A percentile compares a stretch with the other conserved stretches of the same genome.
These are phyloP conservation scores for Solanum bukasovii DNA, from an alignment of 257 asterid species.

Conservation along the genomic window DNA sequence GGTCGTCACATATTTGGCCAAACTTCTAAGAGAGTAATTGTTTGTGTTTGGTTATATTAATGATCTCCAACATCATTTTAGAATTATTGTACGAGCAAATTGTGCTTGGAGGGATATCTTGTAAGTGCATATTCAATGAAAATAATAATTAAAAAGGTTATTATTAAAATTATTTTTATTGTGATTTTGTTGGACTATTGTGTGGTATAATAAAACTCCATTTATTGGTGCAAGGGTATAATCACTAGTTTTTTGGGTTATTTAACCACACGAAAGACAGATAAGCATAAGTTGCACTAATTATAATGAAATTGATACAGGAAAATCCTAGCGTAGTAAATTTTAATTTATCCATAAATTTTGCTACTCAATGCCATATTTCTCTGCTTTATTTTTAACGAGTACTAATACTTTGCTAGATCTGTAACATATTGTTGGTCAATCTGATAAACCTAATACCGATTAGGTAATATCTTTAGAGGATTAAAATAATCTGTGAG, in stretches of 20 bases:
- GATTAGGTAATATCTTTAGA: background rate
- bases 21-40: too few species aligned
- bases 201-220: background rate
- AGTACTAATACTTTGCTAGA: background rate
- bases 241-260: background rate
- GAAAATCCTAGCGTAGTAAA: background rate
- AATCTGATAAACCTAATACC: background rate
- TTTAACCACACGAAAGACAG: background rate
- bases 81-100: too few species aligned
- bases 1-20: too few species aligned
- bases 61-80: too few species aligned
- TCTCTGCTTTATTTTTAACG: background rate
- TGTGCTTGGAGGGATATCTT: too few species aligned
- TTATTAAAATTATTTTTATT: background rate
- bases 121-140: background rate
- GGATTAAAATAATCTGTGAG: background rate
- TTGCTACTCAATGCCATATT: background rate
- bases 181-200: background rate
- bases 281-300: background rate
- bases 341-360: background rate
- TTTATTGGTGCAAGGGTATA: background rate
- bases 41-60: too few species aligned
- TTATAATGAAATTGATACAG: background rate
- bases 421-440: background rate
- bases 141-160: background rate